Conservation (phyloP, 345 rosid genomes). For the Eucalyptus tenuipes region DNA sequence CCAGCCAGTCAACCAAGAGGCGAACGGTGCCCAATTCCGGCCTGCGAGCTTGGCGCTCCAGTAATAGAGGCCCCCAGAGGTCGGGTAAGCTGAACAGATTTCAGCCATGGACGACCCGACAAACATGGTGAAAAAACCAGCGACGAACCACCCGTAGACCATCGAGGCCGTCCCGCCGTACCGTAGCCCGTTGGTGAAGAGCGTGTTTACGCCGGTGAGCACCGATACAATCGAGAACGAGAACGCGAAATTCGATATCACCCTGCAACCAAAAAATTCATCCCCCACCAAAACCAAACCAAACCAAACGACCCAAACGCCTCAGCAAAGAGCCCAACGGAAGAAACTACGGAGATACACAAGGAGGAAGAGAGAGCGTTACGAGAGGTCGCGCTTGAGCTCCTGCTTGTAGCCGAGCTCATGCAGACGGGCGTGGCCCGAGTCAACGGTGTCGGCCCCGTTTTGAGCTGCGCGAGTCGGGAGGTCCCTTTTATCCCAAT, state of each 20-base stretch:
- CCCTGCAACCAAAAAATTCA: constrained; percentile 30
- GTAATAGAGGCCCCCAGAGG: constrained; percentile 95
- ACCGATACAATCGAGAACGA: constrained; percentile 89
- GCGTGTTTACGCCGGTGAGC: constrained; percentile 88
- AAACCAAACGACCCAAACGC: background rate
- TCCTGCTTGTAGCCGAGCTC: constrained; percentile 98
- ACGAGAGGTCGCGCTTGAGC: constrained; percentile 95
- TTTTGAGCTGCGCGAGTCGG: constrained; percentile 10
- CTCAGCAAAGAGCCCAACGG: background rate
- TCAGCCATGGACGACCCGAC: constrained; percentile 92
- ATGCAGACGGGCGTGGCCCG: constrained; percentile 61
- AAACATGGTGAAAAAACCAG: constrained; percentile 74
- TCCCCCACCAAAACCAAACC: background rate
- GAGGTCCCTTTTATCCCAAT: background rate
- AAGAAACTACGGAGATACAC: background rate
- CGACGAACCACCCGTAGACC: constrained; percentile 84
- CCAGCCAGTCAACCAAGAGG: constrained; percentile 98
- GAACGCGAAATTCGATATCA: constrained; percentile 87
- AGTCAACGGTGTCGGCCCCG: constrained; percentile 22
- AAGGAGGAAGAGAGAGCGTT: background rate
- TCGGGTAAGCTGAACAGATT: constrained; percentile 93
- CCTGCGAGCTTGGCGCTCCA: constrained; percentile 99
- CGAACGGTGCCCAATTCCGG: constrained; percentile 79
- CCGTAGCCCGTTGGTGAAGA: constrained; percentile 63
- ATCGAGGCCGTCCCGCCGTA: constrained; percentile 77